Conservation (phyloP, 192 early-diverging fungal species). For the Helicostylum pulchrum region DNA sequence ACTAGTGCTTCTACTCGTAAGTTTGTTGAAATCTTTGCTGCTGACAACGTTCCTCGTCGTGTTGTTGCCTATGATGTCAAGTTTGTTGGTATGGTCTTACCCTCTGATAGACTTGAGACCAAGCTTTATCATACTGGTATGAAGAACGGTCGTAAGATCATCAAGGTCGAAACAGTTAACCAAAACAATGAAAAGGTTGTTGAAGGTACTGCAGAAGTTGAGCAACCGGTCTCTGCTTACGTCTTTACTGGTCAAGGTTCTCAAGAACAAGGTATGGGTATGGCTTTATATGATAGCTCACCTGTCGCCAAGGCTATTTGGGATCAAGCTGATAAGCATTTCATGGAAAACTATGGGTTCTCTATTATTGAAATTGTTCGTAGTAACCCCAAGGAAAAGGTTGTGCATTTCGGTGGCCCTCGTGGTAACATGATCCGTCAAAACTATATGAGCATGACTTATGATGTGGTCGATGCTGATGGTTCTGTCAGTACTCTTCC, state of each 20-base stretch:
- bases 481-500: constrained; percentile 75
- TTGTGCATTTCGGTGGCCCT: constrained; percentile 85
- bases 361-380: constrained; percentile 90
- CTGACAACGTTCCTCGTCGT: constrained; percentile 87
- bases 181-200: constrained; percentile 81
- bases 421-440: constrained; percentile 79
- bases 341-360: constrained; percentile 81
- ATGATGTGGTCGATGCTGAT: constrained; percentile 76
- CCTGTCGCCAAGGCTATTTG: constrained; percentile 82
- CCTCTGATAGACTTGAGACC: constrained; percentile 84
- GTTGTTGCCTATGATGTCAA: constrained; percentile 82
- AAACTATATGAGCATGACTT: constrained; percentile 88
- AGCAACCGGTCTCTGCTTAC: constrained; percentile 87
- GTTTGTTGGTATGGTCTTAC: constrained; percentile 93
- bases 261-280: constrained; percentile 94
- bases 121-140: constrained; percentile 92
- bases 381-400: constrained; percentile 76
- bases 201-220: constrained; percentile 87
- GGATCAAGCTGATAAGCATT: constrained; percentile 88
- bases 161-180: constrained; percentile 87
- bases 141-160: constrained; percentile 94
- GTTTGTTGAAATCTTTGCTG: constrained; percentile 94
- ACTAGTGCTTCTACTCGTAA: constrained; percentile 90
- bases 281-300: constrained; percentile 85
- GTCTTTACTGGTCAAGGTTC: constrained; percentile 97